These are phyloP conservation scores for Ophiostoma piceae DNA, from an alignment of 2,329 filamentous ascomycete genomes.

Conservation along the genomic window DNA sequence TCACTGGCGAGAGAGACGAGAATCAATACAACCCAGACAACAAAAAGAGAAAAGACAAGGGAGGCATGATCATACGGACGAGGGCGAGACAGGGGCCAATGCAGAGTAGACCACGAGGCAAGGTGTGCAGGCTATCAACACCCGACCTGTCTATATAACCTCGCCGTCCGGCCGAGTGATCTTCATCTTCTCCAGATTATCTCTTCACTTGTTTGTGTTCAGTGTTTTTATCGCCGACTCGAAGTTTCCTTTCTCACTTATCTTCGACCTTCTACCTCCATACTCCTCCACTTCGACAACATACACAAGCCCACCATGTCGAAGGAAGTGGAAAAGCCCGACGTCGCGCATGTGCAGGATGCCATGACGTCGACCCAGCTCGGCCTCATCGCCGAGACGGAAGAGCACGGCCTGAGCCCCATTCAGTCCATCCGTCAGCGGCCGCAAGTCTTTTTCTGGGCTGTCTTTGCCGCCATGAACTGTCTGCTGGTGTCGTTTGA, in stretches of 20 bases:
- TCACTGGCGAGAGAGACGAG: not conserved
- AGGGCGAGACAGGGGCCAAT: not conserved
- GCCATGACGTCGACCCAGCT: not conserved
- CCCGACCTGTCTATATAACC: not conserved
- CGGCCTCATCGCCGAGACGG: not conserved
- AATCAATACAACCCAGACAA: not conserved
- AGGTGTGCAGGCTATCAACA: not conserved
- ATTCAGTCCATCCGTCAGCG: conserved; percentile 1
- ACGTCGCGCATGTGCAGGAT: conserved; percentile 11
- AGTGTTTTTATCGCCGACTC: not conserved
- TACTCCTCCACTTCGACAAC: not conserved
- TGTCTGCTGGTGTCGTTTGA: conserved; percentile 16
- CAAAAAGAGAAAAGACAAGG: not conserved
- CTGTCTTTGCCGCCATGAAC: not conserved
- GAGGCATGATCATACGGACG: not conserved
- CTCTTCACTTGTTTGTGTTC: not conserved
- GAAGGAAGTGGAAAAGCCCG: not conserved
- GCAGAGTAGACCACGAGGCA: not conserved
- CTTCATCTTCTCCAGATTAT: not conserved
- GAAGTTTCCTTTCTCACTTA: not conserved
- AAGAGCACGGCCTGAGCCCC: not conserved
- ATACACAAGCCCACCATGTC: not conserved
- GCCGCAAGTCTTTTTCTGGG: conserved; percentile 9
- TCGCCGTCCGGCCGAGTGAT: not conserved
- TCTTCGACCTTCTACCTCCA: not conserved